phyloP scores from a whole-genome alignment of 1,139 yeast genomes.

The Suhomyces maxii region DNA sequence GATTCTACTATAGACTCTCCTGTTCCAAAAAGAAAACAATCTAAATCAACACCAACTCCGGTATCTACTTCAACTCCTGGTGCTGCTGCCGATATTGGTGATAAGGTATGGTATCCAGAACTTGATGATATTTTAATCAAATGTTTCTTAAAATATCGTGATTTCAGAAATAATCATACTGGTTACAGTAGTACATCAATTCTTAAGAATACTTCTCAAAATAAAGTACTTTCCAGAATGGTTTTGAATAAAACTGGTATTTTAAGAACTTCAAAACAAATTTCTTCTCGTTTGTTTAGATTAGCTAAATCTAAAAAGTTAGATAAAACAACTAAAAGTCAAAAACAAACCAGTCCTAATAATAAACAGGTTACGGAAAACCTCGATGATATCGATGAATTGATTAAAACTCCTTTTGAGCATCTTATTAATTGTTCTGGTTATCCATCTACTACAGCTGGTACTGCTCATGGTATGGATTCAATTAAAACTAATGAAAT shows the following conservation, averaged over 20 bases:
- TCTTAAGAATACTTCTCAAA: conserved; percentile 39
- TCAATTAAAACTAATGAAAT: conserved; percentile 18
- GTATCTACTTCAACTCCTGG: conserved; percentile 3
- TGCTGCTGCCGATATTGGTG: conserved; percentile 6
- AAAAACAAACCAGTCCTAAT: conserved; percentile 15
- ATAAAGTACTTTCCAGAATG: conserved; percentile 46
- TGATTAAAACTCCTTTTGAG: conserved; percentile 18
- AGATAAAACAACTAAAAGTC: conserved; percentile 15
- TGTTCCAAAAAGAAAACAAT: conserved; percentile 15
- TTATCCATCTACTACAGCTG: conserved; percentile 1
- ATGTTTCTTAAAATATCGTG: conserved; percentile 38
- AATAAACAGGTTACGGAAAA: conserved; percentile 7
- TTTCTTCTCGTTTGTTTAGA: conserved; percentile 31
- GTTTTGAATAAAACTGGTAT: conserved; percentile 39
- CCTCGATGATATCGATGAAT: conserved; percentile 14
- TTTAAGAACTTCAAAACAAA: conserved; percentile 41
- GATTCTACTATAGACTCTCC: conserved; percentile 41
- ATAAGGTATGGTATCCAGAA: conserved; percentile 40
- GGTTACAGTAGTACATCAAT: conserved; percentile 22
- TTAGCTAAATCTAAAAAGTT: conserved; percentile 20
- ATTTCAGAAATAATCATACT: conserved; percentile 32
- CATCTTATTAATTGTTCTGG: conserved; percentile 7
- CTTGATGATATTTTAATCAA: conserved; percentile 39
- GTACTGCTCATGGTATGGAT: conserved; percentile 8
- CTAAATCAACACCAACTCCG: neutral